phyloP scores from a whole-genome alignment of 495 filamentous ascomycete species.

The Penicillium antarcticum region DNA sequence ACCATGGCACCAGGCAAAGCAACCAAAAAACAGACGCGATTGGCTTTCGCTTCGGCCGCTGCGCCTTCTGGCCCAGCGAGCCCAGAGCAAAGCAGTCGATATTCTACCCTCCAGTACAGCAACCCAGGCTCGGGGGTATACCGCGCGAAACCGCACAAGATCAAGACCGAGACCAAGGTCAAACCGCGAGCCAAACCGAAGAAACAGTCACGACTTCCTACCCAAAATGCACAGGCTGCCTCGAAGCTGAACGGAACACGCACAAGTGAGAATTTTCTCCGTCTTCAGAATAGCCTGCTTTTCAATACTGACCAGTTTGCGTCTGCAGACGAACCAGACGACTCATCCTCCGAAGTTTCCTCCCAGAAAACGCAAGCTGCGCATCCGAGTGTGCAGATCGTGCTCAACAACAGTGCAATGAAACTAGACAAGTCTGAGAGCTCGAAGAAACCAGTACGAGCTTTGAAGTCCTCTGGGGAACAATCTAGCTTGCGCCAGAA shows the following conservation, averaged over 20 bases:
- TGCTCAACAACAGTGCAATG: background rate
- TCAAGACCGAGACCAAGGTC: background rate
- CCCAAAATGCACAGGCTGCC: background rate
- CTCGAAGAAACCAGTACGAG: background rate
- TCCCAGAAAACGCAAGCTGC: constrained; percentile 7
- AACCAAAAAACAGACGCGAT: constrained; percentile 46
- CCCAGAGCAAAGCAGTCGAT: constrained; percentile 22
- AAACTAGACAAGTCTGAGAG: background rate
- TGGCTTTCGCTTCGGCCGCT: constrained; percentile 38
- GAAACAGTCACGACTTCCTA: background rate
- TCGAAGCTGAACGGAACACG: background rate
- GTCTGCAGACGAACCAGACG: background rate
- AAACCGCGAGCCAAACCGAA: background rate
- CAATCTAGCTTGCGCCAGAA: constrained; percentile 28
- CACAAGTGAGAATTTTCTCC: background rate
- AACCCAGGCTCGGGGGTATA: constrained; percentile 26
- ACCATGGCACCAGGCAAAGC: constrained; percentile 37
- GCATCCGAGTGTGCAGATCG: background rate
- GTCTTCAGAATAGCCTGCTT: background rate
- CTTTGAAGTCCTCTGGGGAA: constrained; percentile 8
- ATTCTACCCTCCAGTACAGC: constrained; percentile 36
- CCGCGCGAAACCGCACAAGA: background rate
- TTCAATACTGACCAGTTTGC: constrained; percentile 4
- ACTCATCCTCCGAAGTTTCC: constrained; percentile 16
- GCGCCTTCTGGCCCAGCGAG: constrained; percentile 9